Percentiles rank a stretch among this genome's conserved stretches.
These are phyloP conservation scores for Metarhizium humberi DNA, from an alignment of 2,329 filamentous ascomycete species.

Conservation along the genomic window DNA sequence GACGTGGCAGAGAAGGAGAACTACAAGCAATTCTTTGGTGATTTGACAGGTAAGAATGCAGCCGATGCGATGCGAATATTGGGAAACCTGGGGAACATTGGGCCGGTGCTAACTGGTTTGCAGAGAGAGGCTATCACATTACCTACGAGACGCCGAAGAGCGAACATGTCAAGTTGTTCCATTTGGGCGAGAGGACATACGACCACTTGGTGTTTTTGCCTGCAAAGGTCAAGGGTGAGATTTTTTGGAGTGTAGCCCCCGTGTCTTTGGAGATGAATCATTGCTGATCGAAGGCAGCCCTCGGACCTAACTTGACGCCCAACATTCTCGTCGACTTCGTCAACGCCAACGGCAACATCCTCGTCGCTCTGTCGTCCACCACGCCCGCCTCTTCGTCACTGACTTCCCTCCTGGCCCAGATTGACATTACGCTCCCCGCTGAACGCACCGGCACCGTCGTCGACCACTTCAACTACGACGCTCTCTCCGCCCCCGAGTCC, in stretches of 20 bases:
- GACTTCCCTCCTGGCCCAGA: conserved; percentile 70
- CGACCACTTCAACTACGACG: conserved; percentile 94
- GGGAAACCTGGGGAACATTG: not conserved
- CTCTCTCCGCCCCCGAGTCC: conserved; percentile 62
- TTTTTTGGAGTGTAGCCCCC: conserved; percentile 6
- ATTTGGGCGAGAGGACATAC: conserved; percentile 77
- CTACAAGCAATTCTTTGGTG: conserved; percentile 74
- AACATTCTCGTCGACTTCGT: conserved; percentile 83
- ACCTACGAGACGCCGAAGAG: conserved; percentile 77
- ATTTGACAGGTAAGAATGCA: conserved; percentile 53
- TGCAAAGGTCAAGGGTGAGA: conserved; percentile 73
- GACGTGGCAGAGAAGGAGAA: conserved; percentile 69
- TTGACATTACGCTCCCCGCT: conserved; percentile 79
- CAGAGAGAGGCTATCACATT: conserved; percentile 76
- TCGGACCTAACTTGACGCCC: conserved; percentile 81
- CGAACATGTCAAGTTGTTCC: conserved; percentile 67
- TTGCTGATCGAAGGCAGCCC: conserved; percentile 42
- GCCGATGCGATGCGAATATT: not conserved
- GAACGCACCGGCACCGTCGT: conserved; percentile 81
- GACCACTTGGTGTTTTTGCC: conserved; percentile 89
- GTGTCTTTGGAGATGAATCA: not conserved
- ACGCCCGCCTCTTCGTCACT: conserved; percentile 62
- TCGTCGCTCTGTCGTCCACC: conserved; percentile 72
- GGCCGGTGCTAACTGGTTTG: conserved; percentile 13
- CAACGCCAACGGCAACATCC: conserved; percentile 84